Percentiles rank a stretch among this genome's conserved stretches.
phyloP scores from a whole-genome alignment of 2,329 filamentous ascomycete genomes.

The Exophiala bonariae region DNA sequence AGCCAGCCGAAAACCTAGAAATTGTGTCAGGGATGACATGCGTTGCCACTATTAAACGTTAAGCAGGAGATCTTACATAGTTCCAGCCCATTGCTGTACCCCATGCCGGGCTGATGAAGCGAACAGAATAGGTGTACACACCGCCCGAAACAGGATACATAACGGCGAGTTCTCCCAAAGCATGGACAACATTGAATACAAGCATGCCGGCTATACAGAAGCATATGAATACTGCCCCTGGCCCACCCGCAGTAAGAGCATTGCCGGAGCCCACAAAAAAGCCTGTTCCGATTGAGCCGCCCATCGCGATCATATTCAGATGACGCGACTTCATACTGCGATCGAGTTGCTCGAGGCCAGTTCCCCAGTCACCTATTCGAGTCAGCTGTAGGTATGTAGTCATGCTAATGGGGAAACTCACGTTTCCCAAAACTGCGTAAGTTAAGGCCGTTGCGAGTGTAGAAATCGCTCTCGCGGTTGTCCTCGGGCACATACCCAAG shows the following conservation, averaged over 20 bases:
- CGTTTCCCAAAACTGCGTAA: conserved; percentile 27
- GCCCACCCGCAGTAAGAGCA: conserved; percentile 68
- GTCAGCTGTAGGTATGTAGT: not conserved
- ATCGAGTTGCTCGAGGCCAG: conserved; percentile 16
- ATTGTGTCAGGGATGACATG: not conserved
- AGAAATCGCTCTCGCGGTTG: conserved; percentile 24
- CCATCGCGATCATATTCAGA: conserved; percentile 66
- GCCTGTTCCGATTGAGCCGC: conserved; percentile 63
- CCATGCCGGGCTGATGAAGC: conserved; percentile 80
- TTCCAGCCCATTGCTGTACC: conserved; percentile 49
- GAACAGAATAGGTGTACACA: conserved; percentile 86
- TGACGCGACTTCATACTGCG: conserved; percentile 48
- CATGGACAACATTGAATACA: conserved; percentile 89
- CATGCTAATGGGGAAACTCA: conserved; percentile 7
- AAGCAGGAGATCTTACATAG: conserved; percentile 56
- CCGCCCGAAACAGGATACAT: conserved; percentile 88
- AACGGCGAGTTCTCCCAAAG: conserved; percentile 87
- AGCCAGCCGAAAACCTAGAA: conserved; percentile 77
- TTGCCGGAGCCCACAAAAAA: conserved; percentile 82
- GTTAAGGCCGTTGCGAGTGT: conserved; percentile 30
- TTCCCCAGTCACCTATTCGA: conserved; percentile 11
- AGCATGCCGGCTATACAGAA: conserved; percentile 78
- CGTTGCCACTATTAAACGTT: too few species aligned
- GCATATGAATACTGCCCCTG: conserved; percentile 74
- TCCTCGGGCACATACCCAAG: too few species aligned